Percentiles rank a stretch among this genome's conserved stretches.
These are phyloP conservation scores for Trichosporon sp. DNA, from an alignment of 1,284 basidiomycete genomes.

Conservation along the genomic window DNA sequence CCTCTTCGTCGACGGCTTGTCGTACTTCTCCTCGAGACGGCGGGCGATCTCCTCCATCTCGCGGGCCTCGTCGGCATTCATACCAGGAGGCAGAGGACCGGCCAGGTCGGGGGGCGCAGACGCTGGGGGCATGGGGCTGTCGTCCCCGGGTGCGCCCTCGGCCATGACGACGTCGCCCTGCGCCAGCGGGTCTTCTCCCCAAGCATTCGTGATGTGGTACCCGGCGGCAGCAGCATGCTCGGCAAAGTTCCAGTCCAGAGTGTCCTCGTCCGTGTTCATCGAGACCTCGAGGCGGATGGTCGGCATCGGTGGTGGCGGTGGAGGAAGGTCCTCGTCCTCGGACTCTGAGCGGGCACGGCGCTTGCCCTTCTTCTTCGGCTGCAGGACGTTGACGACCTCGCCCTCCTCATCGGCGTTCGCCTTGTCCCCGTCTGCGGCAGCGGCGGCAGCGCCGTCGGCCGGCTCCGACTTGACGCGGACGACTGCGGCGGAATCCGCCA, in stretches of 20 bases:
- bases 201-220: conserved; percentile 16
- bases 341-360: conserved; percentile 27
- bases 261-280: conserved; percentile 20
- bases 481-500: neutral
- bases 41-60: conserved; percentile 34
- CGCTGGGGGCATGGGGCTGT: neutral
- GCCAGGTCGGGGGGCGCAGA: conserved; percentile 3
- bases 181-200: conserved; percentile 14
- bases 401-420: neutral
- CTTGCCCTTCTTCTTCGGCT: conserved; percentile 39
- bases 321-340: conserved; percentile 40
- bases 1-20: conserved; percentile 27
- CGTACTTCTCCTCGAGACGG: conserved; percentile 37
- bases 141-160: neutral
- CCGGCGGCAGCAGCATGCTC: conserved; percentile 32
- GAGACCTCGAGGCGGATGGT: conserved; percentile 38
- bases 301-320: conserved; percentile 42
- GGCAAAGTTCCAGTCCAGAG: conserved; percentile 40
- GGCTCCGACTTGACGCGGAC: conserved; percentile 20
- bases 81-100: conserved; percentile 7
- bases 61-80: conserved; percentile 12
- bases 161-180: conserved; percentile 8
- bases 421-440: conserved; percentile 2
- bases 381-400: conserved; percentile 22
- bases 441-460: neutral